Base-by-base conservation (phyloP, 306 rosid genomes). In the Rosa persica region DNA sequence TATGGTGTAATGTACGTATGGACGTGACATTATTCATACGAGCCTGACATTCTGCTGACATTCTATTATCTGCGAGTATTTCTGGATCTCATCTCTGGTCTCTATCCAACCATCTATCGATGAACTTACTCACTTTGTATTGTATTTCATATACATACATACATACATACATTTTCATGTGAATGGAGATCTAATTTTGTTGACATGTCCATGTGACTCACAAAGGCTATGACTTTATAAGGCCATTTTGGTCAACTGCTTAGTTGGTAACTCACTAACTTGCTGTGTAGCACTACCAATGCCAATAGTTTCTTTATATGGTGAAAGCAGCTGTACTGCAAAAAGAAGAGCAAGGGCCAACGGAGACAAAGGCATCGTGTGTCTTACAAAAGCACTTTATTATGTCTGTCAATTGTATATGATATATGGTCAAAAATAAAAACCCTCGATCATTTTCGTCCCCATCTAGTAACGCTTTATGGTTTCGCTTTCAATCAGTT, bases 321-420 rank as follows among this genome's bases (percentile, higher is more conserved):
- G 30, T 25, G 66, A 58, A 23, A 58, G 66, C 66, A 60, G 38
- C 19, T 60, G 66, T 4, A 27, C 0, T 54, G 11, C 13, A 23
- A 61, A 4, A 60, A 11, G 66, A 61, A 51, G 23, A 22, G 38
- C 19, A 23, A 52, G 19, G 22, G 5, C 15, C 22, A 25, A 27
- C 6, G 16, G 5, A 19, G 5, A 72, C 5, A 49, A 12, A 13
- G 69, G 40, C 42, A 57, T 27, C 47, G 44, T 47, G 61, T 38
- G 67, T 47, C 58, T 34, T 22, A 42, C 61, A 54, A 67, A 67
- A 67, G 67, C 70, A 20, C 65, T n/a, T 43, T 57, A 7, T 52
- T 30, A 47, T 61, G 67, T 61, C 67, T 27, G 39, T 27, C 12
- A 20, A 12, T 12, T 61, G 5, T 13, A 2, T 5, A 17, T 51